Evolutionary conservation across 2,329 filamentous ascomycete species (phyloP).

Genomic region (Saccharata proteae): DNA sequence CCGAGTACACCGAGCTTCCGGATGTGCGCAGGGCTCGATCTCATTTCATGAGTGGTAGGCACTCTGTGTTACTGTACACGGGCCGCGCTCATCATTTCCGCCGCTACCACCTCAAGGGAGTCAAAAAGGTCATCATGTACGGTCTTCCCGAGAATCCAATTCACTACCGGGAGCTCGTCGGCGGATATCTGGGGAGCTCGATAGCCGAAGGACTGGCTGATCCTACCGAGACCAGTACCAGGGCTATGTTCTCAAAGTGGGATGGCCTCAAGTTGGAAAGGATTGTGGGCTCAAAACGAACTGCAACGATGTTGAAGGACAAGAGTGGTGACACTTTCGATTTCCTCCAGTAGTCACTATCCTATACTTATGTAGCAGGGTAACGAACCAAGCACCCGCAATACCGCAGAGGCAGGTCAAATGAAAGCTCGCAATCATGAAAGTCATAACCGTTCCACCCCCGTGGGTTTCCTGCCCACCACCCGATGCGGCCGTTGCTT

Average conservation of each 20-base stretch:
- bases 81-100: constrained; percentile 96
- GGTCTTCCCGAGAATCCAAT: constrained; percentile 76
- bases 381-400: no score
- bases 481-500: no score
- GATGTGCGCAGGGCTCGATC: constrained; percentile 76
- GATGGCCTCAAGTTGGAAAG: constrained; percentile 83
- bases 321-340: constrained; percentile 82
- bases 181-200: constrained; percentile 47
- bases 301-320: constrained; percentile 73
- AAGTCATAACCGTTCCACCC: no score
- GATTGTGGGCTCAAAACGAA: constrained; percentile 68
- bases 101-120: constrained; percentile 70
- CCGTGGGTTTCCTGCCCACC: no score
- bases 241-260: constrained; percentile 69
- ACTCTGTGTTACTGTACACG: constrained; percentile 78
- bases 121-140: constrained; percentile 78
- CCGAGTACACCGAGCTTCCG: constrained; percentile 70
- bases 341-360: no score
- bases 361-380: no score
- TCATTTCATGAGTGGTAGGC: constrained; percentile 73
- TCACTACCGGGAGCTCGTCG: constrained; percentile 68
- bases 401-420: no score
- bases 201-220: constrained; percentile 46
- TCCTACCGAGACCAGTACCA: constrained; percentile 36
- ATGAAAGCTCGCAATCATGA: no score